Evolutionary conservation across 129 eudicot species (phyloP).

Genomic region (Escallonia herrerae): DNA sequence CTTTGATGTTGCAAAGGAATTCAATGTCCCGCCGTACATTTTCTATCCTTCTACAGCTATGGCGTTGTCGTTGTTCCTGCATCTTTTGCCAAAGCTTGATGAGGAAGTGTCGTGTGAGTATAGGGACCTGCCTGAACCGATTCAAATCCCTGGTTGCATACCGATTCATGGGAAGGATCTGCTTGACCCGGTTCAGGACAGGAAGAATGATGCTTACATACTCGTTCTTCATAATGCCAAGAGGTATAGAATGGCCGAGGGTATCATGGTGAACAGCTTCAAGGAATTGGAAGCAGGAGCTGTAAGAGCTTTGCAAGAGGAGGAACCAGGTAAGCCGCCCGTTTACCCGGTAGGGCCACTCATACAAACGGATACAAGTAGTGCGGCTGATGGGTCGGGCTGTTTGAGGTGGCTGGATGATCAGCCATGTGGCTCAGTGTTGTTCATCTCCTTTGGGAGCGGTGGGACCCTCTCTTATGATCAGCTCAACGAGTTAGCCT

Average conservation of each 20-base stretch:
- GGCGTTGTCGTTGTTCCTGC: slow-evolving; percentile 27
- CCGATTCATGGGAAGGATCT: slow-evolving; percentile 39
- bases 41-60: slow-evolving; percentile 33
- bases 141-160: slow-evolving; percentile 34
- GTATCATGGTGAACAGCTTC: slow-evolving; percentile 42
- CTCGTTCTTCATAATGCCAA: slow-evolving; percentile 26
- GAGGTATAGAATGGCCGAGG: slow-evolving; percentile 26
- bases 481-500: slow-evolving; percentile 36
- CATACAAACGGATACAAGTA: slow-evolving; percentile 17
- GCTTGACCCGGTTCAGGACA: slow-evolving; percentile 42
- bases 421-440: slow-evolving; percentile 39
- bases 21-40: slow-evolving; percentile 16
- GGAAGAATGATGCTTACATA: slow-evolving; percentile 39
- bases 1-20: slow-evolving; percentile 6
- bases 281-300: slow-evolving; percentile 40
- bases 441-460: slow-evolving; percentile 49
- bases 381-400: slow-evolving; percentile 17
- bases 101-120: slow-evolving; percentile 30
- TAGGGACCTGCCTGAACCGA: slow-evolving; percentile 31
- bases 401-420: slow-evolving; percentile 39
- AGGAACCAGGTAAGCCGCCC: slow-evolving; percentile 16
- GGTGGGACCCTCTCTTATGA: slow-evolving; percentile 45
- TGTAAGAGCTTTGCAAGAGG: slow-evolving; percentile 11
- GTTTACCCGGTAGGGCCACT: slow-evolving; percentile 47
- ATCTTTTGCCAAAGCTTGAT: slow-evolving; percentile 33